phyloP scores from a whole-genome alignment of 2,329 filamentous ascomycete genomes.

The Trichoderma endophyticum region DNA sequence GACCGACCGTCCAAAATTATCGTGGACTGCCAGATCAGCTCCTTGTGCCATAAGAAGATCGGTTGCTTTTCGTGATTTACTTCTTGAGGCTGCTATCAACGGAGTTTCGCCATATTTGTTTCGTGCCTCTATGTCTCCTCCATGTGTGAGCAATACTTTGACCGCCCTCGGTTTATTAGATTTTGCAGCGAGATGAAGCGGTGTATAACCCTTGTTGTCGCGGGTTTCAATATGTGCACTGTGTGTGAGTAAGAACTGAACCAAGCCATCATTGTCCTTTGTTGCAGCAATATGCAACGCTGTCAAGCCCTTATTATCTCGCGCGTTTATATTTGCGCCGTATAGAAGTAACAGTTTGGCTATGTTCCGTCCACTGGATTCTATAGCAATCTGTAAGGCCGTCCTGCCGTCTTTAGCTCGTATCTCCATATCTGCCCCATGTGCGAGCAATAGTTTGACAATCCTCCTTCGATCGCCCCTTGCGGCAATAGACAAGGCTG shows the following conservation, averaged over 20 bases:
- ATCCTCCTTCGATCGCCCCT: fast-evolving
- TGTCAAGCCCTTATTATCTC: not conserved
- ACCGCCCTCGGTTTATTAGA: fast-evolving
- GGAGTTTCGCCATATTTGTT: not conserved
- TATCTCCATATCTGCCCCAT: not conserved
- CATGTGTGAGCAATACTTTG: not conserved
- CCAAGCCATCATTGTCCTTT: not conserved
- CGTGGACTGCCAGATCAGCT: not conserved
- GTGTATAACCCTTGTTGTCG: not conserved
- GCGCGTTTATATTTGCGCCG: too few species aligned
- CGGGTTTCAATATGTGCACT: not conserved
- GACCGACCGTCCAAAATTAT: not conserved
- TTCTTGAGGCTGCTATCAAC: not conserved
- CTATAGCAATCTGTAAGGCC: too few species aligned
- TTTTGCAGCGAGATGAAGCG: not conserved
- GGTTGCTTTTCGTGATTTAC: not conserved
- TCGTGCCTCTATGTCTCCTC: not conserved
- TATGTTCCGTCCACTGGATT: too few species aligned
- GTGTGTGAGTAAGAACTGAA: not conserved
- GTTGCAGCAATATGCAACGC: not conserved
- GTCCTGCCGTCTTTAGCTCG: not conserved
- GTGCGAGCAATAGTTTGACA: not conserved
- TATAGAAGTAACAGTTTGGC: too few species aligned
- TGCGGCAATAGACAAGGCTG: not conserved
- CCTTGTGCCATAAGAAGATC: not conserved